Percentiles rank a stretch among this genome's conserved stretches.
Evolutionary conservation across 805 yeast genomes (phyloP).

Genomic region (Candida insectorum): DNA sequence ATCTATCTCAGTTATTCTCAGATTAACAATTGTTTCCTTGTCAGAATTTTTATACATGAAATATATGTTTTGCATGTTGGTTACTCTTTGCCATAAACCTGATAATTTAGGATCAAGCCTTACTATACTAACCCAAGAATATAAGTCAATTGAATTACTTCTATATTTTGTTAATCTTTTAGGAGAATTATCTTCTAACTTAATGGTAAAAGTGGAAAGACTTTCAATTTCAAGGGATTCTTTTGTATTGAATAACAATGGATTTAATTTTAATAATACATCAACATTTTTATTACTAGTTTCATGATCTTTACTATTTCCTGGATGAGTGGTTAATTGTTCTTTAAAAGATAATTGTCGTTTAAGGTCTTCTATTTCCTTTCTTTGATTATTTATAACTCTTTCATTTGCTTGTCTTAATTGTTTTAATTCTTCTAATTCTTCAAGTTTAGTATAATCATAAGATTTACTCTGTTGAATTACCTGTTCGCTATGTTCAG

Average conservation of each 20-base stretch:
- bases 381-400: slow-evolving; percentile 22
- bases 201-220: background rate
- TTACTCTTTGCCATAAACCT: slow-evolving; percentile 38
- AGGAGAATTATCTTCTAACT: background rate
- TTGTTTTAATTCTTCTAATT: slow-evolving; percentile 16
- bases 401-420: slow-evolving; percentile 17
- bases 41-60: slow-evolving; percentile 30
- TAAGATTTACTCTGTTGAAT: background rate
- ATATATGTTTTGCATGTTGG: slow-evolving; percentile 38
- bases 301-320: slow-evolving; percentile 1
- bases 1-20: slow-evolving; percentile 22
- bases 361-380: slow-evolving; percentile 29
- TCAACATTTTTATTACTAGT: slow-evolving; percentile 3
- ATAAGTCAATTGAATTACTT: slow-evolving; percentile 11
- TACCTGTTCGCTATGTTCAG: background rate
- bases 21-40: slow-evolving; percentile 7
- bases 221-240: slow-evolving; percentile 5
- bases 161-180: background rate
- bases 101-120: slow-evolving; percentile 39
- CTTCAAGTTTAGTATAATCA: slow-evolving; percentile 1
- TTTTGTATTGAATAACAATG: slow-evolving; percentile 1
- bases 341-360: slow-evolving; percentile 22
- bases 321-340: slow-evolving; percentile 14
- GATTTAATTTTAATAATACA: slow-evolving; percentile 8
- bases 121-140: slow-evolving; percentile 38